Conservation (phyloP, 2,329 filamentous ascomycete genomes). For the Fusarium vanettenii region DNA sequence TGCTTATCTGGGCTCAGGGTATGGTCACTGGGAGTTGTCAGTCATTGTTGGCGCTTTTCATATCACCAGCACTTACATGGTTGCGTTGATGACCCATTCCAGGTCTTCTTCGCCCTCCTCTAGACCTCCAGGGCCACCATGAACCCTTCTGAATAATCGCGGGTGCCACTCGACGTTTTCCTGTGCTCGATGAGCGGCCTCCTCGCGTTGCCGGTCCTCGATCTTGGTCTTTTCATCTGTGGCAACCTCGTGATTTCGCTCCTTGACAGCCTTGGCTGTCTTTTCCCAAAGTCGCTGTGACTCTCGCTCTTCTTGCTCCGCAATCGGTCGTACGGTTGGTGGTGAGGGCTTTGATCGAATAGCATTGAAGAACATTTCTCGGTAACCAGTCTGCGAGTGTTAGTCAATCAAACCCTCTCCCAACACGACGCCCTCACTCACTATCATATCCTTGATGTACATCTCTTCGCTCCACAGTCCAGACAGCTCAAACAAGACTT, state of each 20-base stretch:
- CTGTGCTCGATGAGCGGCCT: slow-evolving; percentile 82
- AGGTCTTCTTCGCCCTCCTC: slow-evolving; percentile 89
- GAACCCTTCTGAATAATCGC: slow-evolving; percentile 82
- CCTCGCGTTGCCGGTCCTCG: slow-evolving; percentile 90
- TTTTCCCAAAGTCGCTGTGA: slow-evolving; percentile 89
- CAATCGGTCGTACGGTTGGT: slow-evolving; percentile 79
- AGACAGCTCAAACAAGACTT: slow-evolving; percentile 89
- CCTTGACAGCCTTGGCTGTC: slow-evolving; percentile 84
- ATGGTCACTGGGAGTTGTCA: slow-evolving; percentile 44
- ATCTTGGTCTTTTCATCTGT: slow-evolving; percentile 98
- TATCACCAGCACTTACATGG: slow-evolving; percentile 70
- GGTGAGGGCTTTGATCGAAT: slow-evolving; percentile 79
- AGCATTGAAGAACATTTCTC: slow-evolving; percentile 90
- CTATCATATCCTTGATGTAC: slow-evolving; percentile 85
- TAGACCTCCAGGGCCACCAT: slow-evolving; percentile 74
- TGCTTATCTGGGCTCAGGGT: slow-evolving; percentile 73
- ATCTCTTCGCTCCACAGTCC: slow-evolving; percentile 96
- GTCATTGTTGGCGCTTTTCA: background rate
- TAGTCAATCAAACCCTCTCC: slow-evolving; percentile 8
- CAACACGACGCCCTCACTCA: slow-evolving; percentile 55
- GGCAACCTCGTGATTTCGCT: slow-evolving; percentile 86
- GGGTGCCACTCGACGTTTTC: slow-evolving; percentile 90
- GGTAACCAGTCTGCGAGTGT: slow-evolving; percentile 79
- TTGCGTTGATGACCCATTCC: slow-evolving; percentile 93
- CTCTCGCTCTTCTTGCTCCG: slow-evolving; percentile 90